These are phyloP conservation scores for Penicillium angulare DNA, from an alignment of 495 filamentous ascomycete genomes.

Conservation along the genomic window DNA sequence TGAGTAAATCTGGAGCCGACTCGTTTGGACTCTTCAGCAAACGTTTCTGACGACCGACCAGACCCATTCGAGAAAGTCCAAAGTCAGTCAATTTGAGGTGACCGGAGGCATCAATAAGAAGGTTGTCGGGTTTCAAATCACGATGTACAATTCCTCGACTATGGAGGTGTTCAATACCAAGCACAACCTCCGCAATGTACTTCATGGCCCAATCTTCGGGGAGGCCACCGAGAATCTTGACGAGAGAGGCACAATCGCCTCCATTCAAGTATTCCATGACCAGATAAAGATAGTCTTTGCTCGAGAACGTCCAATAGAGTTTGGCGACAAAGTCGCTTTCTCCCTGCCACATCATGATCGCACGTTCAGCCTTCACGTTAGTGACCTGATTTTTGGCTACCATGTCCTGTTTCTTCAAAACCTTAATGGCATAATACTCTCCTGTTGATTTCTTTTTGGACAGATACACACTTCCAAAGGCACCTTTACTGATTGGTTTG, in stretches of 20 bases:
- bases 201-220: slow-evolving; percentile 97
- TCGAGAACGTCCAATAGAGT: slow-evolving; percentile 98
- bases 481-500: slow-evolving; percentile 98
- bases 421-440: slow-evolving; percentile 98
- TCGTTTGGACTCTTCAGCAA: slow-evolving; percentile 80
- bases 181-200: slow-evolving; percentile 91
- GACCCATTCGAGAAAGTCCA: slow-evolving; percentile 93
- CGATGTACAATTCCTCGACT: slow-evolving; percentile 92
- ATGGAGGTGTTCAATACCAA: slow-evolving; percentile 94
- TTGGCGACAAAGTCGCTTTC: slow-evolving; percentile 99
- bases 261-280: slow-evolving; percentile 99
- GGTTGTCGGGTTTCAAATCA: slow-evolving; percentile 95
- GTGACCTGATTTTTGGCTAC: slow-evolving; percentile 99
- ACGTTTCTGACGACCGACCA: slow-evolving; percentile 93
- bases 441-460: slow-evolving; percentile 98
- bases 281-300: slow-evolving; percentile 97
- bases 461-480: slow-evolving; percentile 96
- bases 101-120: slow-evolving; percentile 94
- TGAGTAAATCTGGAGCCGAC: slow-evolving; percentile 83
- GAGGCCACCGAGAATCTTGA: slow-evolving; percentile 86
- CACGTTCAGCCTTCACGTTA: slow-evolving; percentile 96
- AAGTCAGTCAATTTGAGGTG: slow-evolving; percentile 98
- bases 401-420: slow-evolving; percentile 98
- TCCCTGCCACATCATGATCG: slow-evolving; percentile 99
- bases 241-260: slow-evolving; percentile 92